Evolutionary conservation across 495 filamentous ascomycete species (phyloP), one percentile per base, ranked within the genome.

Genomic region (Pseudotulostoma volvatum): DNA sequence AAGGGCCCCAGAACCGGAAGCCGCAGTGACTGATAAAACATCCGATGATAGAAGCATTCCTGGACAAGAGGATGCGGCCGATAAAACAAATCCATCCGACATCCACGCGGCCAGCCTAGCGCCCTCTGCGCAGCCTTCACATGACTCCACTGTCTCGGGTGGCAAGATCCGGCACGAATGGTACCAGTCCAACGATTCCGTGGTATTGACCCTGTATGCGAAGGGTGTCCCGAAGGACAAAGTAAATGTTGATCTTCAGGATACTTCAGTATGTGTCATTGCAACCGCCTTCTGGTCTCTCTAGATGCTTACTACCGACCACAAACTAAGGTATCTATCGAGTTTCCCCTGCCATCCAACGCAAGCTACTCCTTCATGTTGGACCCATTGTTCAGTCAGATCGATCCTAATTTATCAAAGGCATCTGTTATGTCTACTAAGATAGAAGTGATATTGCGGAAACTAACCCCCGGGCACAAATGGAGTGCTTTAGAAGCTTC

Each of bases 371-470:
- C 71, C 32, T 81, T 82, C 38, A 74, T 74, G 0, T 58, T 93
- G 31, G 64, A 81, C 30, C 81, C 81, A 3, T 72, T 93, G 5
- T 84, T 63, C 47, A 74, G 71, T 14, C 47, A 61, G 7, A 74
- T 97, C 45, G 69, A 81, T 31, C 55, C 74, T 0, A 44, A 66
- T 7, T 46, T 61, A 14, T 82, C 73, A 17, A 74, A 64, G 14
- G 74, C 61, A 50, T 68, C 68, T 5, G 71, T 85, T 18, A 77
- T 81, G 33, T 63, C 77, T 3, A 81, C 79, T 36, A 97, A 96
- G 56, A 74, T 96, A 38, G 90, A 96, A 55, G 59, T 96, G 20
- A 64, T 64, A 1, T 66, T 97, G 17, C 64, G 63, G 18, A 97
- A 96, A 57, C 55, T 62, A 18, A 63, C 43, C 0, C 57, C 72